Percentiles rank a stretch among this genome's conserved stretches.
phyloP scores from a whole-genome alignment of 1,139 yeast species.

The Yamadazyma atmosphaerica region DNA sequence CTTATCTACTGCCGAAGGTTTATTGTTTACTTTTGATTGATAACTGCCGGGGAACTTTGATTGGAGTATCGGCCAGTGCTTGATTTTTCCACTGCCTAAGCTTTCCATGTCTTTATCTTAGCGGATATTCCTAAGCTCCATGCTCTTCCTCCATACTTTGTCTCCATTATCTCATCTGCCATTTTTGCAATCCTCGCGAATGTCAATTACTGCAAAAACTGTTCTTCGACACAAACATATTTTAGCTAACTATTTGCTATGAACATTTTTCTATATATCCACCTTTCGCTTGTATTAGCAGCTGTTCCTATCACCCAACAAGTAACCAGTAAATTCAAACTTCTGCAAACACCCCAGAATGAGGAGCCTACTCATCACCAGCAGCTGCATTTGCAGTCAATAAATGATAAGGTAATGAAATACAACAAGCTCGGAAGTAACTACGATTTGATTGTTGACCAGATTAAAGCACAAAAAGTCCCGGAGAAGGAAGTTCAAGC shows the following conservation, averaged over 20 bases:
- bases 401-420: conserved; percentile 9
- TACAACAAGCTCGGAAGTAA: conserved; percentile 12
- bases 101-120: neutral
- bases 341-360: neutral
- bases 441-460: conserved; percentile 9
- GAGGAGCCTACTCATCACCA: conserved; percentile 2
- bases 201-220: conserved; percentile 1
- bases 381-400: conserved; percentile 8
- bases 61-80: no score
- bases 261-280: conserved; percentile 3
- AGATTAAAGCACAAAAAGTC: conserved; percentile 5
- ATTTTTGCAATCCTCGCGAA: neutral
- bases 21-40: no score
- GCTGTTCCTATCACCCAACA: conserved; percentile 9
- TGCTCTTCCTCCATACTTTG: no score
- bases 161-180: neutral
- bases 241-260: conserved; percentile 6
- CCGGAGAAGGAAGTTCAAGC: no score
- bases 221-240: neutral
- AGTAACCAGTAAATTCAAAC: conserved; percentile 5
- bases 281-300: conserved; percentile 1
- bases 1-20: neutral
- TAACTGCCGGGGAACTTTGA: no score
- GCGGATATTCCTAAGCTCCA: no score
- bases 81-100: neutral